Percentiles rank a stretch among this genome's conserved stretches.
phyloP scores from a whole-genome alignment of 139 green algal species.

The Yamagishiella unicocca region DNA sequence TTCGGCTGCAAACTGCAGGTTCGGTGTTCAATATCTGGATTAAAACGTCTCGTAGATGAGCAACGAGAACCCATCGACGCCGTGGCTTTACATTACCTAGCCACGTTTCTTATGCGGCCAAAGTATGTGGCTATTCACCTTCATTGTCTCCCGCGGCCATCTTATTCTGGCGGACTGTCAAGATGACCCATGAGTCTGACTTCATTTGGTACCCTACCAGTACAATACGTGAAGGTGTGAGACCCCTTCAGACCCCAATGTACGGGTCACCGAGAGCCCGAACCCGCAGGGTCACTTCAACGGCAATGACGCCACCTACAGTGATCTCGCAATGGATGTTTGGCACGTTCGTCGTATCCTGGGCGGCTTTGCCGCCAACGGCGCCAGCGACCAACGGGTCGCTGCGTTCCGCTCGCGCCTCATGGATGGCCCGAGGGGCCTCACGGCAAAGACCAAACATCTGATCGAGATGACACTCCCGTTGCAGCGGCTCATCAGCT shows the following conservation, averaged over 20 bases:
- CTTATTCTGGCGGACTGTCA: too few relatives aligned
- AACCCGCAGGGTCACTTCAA: background rate
- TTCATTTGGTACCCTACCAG: too few relatives aligned
- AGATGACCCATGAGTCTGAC: too few relatives aligned
- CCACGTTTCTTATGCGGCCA: too few relatives aligned
- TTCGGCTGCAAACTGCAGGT: too few relatives aligned
- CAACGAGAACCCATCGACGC: too few relatives aligned
- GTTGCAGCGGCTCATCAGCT: background rate
- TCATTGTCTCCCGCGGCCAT: too few relatives aligned
- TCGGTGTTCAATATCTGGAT: too few relatives aligned
- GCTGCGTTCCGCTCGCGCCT: background rate
- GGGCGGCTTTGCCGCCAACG: background rate
- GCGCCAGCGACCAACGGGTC: background rate
- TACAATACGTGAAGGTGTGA: too few relatives aligned
- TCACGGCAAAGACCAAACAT: background rate
- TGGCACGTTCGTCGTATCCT: background rate
- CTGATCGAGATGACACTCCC: background rate
- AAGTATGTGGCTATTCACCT: too few relatives aligned
- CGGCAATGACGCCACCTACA: background rate
- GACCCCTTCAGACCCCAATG: background rate
- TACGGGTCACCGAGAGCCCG: background rate
- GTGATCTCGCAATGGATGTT: background rate
- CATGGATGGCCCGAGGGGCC: background rate
- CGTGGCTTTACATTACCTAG: too few relatives aligned
- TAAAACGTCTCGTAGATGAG: too few relatives aligned